phyloP scores from a whole-genome alignment of 768 basidiomycete species.

The Megacollybia marginata region DNA sequence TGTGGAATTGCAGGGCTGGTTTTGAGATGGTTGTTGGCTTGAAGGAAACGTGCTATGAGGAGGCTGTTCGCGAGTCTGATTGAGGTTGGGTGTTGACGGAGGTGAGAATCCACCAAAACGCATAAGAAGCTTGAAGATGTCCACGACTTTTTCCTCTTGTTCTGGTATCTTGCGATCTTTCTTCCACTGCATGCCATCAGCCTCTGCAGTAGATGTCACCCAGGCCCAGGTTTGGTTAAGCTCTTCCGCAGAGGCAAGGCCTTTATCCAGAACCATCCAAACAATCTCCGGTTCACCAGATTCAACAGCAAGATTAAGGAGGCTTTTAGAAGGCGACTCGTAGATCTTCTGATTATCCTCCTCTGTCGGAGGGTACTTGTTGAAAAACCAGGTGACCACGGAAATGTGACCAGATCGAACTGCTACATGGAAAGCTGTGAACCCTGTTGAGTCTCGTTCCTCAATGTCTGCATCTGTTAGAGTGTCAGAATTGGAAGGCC shows the following conservation, averaged over 20 bases:
- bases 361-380: slow-evolving; percentile 48
- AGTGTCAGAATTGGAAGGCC: neutral
- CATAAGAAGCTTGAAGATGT: slow-evolving; percentile 47
- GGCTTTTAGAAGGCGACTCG: slow-evolving; percentile 30
- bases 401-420: slow-evolving; percentile 43
- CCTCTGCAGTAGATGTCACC: slow-evolving; percentile 30
- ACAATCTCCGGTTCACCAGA: slow-evolving; percentile 58
- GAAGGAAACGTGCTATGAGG: too few relatives aligned
- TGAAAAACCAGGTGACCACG: slow-evolving; percentile 53
- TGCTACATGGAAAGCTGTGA: slow-evolving; percentile 64
- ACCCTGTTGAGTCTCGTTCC: slow-evolving; percentile 50
- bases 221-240: slow-evolving; percentile 45
- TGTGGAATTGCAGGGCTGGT: too few relatives aligned
- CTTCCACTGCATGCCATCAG: slow-evolving; percentile 14
- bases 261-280: slow-evolving; percentile 54
- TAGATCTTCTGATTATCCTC: slow-evolving; percentile 46
- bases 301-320: slow-evolving; percentile 50
- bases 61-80: too few relatives aligned
- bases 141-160: slow-evolving; percentile 31
- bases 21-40: too few relatives aligned
- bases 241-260: slow-evolving; percentile 41
- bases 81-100: slow-evolving; percentile 23
- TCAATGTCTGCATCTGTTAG: slow-evolving; percentile 62
- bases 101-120: slow-evolving; percentile 43
- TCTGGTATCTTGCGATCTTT: slow-evolving; percentile 12